phyloP scores from a whole-genome alignment of 2,329 filamentous ascomycete genomes.

The Alternaria postmessia region DNA sequence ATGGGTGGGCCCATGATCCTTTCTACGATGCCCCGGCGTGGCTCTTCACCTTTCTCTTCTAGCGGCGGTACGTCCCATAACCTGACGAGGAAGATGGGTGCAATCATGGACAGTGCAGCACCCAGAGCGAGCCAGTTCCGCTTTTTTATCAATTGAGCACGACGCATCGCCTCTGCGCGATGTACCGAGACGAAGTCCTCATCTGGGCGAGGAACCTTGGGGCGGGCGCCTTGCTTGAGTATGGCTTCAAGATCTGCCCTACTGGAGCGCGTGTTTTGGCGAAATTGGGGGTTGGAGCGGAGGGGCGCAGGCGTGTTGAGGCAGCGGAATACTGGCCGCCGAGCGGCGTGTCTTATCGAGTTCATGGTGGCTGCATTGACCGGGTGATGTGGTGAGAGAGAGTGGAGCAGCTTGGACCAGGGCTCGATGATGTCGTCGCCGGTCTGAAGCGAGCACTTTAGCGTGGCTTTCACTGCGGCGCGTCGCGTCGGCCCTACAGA shows the following conservation, averaged over 20 bases:
- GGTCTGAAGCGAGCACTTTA: conserved; percentile 1
- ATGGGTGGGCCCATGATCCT: conserved; percentile 37
- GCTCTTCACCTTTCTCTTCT: conserved; percentile 28
- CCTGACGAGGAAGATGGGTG: conserved; percentile 46
- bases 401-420: conserved; percentile 20
- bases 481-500: conserved; percentile 30
- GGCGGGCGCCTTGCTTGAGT: conserved; percentile 16
- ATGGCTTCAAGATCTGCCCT: conserved; percentile 25
- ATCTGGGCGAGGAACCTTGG: conserved; percentile 23
- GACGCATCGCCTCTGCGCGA: conserved; percentile 43
- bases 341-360: conserved; percentile 38
- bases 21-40: conserved; percentile 36
- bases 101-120: conserved; percentile 48
- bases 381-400: neutral
- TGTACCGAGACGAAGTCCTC: conserved; percentile 46
- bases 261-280: conserved; percentile 28
- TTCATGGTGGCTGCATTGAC: conserved; percentile 37
- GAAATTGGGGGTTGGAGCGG: conserved; percentile 23
- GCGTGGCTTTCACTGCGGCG: conserved; percentile 17
- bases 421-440: conserved; percentile 27
- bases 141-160: conserved; percentile 34
- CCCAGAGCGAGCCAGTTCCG: conserved; percentile 48
- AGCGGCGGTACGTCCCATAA: conserved; percentile 41
- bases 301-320: conserved; percentile 29
- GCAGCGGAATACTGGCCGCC: conserved; percentile 42